These are phyloP conservation scores for Eimeria praecox DNA, from an alignment of 169 alveolate species.

Conservation along the genomic window DNA sequence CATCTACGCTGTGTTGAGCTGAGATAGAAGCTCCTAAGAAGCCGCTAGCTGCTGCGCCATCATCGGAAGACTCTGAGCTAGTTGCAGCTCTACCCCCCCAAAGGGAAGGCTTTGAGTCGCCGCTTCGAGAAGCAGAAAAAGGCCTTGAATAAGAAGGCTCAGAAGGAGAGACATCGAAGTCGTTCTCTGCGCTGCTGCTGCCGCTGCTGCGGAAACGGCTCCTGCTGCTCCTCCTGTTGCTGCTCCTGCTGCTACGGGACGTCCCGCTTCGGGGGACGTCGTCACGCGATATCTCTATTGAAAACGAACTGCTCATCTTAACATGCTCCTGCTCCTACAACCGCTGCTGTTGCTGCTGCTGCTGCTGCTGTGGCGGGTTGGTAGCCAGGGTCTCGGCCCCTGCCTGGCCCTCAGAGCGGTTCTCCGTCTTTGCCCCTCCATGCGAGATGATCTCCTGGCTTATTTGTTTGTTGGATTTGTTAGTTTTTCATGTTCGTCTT, in stretches of 20 bases:
- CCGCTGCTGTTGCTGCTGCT: background rate
- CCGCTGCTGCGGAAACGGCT: conserved; percentile 7
- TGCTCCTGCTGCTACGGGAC: conserved; percentile 5
- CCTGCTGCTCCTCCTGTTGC: conserved; percentile 44
- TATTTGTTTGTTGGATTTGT: background rate
- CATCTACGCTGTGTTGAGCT: conserved; percentile 6
- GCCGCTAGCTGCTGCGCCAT: conserved; percentile 11
- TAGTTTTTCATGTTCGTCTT: background rate
- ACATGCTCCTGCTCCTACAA: background rate
- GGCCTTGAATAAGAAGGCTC: background rate
- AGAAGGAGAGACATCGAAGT: conserved; percentile 36
- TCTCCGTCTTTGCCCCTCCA: conserved; percentile 38
- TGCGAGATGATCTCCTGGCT: background rate
- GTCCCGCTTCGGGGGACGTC: conserved; percentile 53
- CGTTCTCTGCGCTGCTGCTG: conserved; percentile 40
- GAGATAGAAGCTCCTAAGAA: background rate
- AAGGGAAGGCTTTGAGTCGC: background rate
- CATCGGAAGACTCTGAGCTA: background rate
- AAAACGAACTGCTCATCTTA: conserved; percentile 60
- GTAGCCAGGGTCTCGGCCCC: conserved; percentile 29
- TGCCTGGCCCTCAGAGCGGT: conserved; percentile 28
- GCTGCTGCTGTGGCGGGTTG: conserved; percentile 22
- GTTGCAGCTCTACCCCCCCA: conserved; percentile 4
- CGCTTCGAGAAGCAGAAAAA: background rate
- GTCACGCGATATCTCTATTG: conserved; percentile 43